Evolutionary conservation across 352 stramenopile genomes (phyloP).

Genomic region (Phytophthora lateralis): DNA sequence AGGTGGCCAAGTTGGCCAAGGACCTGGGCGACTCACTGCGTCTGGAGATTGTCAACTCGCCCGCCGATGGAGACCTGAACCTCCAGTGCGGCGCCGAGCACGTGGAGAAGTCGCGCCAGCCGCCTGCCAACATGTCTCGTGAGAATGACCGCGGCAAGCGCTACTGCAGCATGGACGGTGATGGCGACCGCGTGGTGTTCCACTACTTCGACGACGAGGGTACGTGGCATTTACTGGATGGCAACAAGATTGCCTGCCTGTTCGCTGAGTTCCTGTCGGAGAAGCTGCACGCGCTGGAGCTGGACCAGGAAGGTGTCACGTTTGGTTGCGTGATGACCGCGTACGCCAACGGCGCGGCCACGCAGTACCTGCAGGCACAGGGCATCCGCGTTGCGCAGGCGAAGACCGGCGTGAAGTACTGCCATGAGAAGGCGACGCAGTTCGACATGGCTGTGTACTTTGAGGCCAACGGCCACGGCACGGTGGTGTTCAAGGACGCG

Average conservation of each 20-base stretch:
- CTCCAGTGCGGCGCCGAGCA: conserved; percentile 96
- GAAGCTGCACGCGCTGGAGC: conserved; percentile 81
- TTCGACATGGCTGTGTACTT: conserved; percentile 99
- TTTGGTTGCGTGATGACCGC: conserved; percentile 98
- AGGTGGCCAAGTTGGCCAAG: conserved; percentile 80
- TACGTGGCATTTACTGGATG: conserved; percentile 93
- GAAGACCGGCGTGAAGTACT: conserved; percentile 98
- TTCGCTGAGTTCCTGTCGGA: conserved; percentile 94
- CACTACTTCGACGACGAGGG: conserved; percentile 90
- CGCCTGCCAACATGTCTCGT: conserved; percentile 67
- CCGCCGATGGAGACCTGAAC: conserved; percentile 93
- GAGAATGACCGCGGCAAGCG: conserved; percentile 75
- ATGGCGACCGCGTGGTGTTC: conserved; percentile 98
- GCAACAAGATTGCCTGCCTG: conserved; percentile 98
- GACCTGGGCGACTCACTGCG: conserved; percentile 80
- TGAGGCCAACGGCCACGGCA: conserved; percentile 99
- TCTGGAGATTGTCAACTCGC: conserved; percentile 83
- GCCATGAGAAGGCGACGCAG: conserved; percentile 94
- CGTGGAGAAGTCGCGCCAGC: conserved; percentile 94
- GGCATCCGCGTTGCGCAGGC: conserved; percentile 86
- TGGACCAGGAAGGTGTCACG: conserved; percentile 80
- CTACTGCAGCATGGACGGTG: conserved; percentile 96
- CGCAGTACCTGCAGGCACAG: conserved; percentile 83
- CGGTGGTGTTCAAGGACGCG: conserved; percentile 94
- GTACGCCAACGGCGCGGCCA: conserved; percentile 98